Conservation (phyloP, 2,329 filamentous ascomycete species). For the Exophiala aquamarina region DNA sequence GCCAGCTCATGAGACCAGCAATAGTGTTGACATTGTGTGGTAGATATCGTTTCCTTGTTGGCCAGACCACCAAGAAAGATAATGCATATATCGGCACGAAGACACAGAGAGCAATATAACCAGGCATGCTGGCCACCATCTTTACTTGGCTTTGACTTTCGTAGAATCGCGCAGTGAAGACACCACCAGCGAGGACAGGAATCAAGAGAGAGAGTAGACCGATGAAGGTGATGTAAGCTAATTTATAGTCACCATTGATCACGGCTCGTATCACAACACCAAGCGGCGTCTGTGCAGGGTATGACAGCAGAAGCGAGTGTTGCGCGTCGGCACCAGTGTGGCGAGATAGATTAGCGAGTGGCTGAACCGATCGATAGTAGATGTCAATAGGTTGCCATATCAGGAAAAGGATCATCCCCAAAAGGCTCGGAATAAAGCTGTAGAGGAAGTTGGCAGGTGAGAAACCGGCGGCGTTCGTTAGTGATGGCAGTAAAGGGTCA, state of each 20-base stretch:
- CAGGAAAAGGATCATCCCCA: slow-evolving; percentile 61
- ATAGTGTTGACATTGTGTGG: slow-evolving; percentile 73
- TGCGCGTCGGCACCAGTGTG: slow-evolving; percentile 55
- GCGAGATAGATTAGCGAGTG: slow-evolving; percentile 56
- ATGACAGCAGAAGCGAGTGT: slow-evolving; percentile 56
- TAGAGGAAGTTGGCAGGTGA: slow-evolving; percentile 88
- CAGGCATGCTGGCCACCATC: slow-evolving; percentile 72
- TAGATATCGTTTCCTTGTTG: slow-evolving; percentile 61
- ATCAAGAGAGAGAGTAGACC: slow-evolving; percentile 53
- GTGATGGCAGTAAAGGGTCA: slow-evolving; percentile 63
- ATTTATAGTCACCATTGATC: slow-evolving; percentile 57
- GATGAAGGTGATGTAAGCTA: slow-evolving; percentile 57
- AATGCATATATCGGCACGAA: slow-evolving; percentile 69
- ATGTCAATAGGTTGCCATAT: slow-evolving; percentile 60
- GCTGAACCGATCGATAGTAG: slow-evolving; percentile 59
- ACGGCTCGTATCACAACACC: slow-evolving; percentile 54
- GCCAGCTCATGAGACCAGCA: slow-evolving; percentile 74
- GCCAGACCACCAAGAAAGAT: slow-evolving; percentile 63
- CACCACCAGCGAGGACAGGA: slow-evolving; percentile 60
- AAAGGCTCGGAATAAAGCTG: slow-evolving; percentile 60
- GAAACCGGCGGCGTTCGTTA: slow-evolving; percentile 65
- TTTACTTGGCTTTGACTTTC: slow-evolving; percentile 41
- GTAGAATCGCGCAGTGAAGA: slow-evolving; percentile 64
- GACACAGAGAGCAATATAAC: slow-evolving; percentile 70
- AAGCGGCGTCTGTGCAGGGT: slow-evolving; percentile 55